Evolutionary conservation across 768 basidiomycete species (phyloP).

Genomic region (Tulasnella sp.): DNA sequence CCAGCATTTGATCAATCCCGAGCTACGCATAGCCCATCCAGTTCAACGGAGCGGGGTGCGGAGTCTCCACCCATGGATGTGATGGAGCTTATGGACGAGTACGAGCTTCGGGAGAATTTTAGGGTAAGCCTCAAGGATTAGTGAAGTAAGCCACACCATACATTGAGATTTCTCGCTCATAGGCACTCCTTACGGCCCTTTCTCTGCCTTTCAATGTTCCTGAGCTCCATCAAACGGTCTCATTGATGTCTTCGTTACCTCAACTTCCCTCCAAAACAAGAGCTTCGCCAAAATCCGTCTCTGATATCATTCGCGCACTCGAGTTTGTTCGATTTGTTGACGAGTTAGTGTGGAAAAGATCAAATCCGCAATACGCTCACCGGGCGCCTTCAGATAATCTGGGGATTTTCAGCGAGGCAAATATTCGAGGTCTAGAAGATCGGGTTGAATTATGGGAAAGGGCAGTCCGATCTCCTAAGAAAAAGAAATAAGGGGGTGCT

Average conservation of each 20-base stretch:
- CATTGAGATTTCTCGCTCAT: not conserved
- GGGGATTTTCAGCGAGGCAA: conserved; percentile 3
- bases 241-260: not conserved
- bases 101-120: not conserved
- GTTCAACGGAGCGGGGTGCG: too few relatives aligned
- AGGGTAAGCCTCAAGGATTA: not conserved
- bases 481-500: not conserved
- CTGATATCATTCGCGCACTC: conserved; percentile 9
- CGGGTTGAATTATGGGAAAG: conserved; percentile 7
- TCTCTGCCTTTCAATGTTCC: not conserved
- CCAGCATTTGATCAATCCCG: too few relatives aligned
- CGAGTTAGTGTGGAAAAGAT: not conserved
- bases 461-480: not conserved
- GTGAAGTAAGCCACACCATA: too few relatives aligned
- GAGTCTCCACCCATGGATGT: conserved; percentile 15
- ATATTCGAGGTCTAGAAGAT: not conserved
- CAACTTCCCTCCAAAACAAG: not conserved
- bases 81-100: conserved; percentile 8
- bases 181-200: conserved; percentile 7
- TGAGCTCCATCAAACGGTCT: not conserved
- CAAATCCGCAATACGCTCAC: too few relatives aligned
- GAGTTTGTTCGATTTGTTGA: conserved; percentile 5
- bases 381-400: not conserved
- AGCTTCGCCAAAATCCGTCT: not conserved
- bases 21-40: too few relatives aligned